Evolutionary conservation across 495 filamentous ascomycete species (phyloP).

Genomic region (Neurospora sp.): DNA sequence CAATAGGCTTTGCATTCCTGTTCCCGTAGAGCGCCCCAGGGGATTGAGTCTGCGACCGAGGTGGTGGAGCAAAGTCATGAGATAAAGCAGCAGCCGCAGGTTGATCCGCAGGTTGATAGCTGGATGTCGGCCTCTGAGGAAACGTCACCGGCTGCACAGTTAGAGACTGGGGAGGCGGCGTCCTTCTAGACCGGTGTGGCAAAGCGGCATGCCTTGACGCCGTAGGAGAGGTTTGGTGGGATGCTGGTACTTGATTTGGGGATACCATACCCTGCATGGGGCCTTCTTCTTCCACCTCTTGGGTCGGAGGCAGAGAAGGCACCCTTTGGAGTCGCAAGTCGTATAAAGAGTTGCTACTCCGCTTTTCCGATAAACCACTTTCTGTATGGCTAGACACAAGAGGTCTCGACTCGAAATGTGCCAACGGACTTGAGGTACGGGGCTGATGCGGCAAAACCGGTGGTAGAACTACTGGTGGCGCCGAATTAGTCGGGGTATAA

Average conservation of each 20-base stretch:
- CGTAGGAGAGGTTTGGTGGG: slow-evolving; percentile 16
- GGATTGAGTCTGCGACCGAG: slow-evolving; percentile 79
- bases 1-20: slow-evolving; percentile 32
- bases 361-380: slow-evolving; percentile 27
- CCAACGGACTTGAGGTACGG: slow-evolving; percentile 76
- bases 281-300: slow-evolving; percentile 41
- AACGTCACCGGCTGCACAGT: slow-evolving; percentile 29
- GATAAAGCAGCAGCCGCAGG: slow-evolving; percentile 19
- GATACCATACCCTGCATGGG: slow-evolving; percentile 16
- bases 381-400: slow-evolving; percentile 22
- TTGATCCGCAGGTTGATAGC: slow-evolving; percentile 35
- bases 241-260: slow-evolving; percentile 2
- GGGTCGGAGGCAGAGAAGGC: slow-evolving; percentile 41
- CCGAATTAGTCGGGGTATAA: slow-evolving; percentile 29
- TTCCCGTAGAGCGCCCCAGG: slow-evolving; percentile 52
- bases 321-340: slow-evolving; percentile 35
- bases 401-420: slow-evolving; percentile 45
- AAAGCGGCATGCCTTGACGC: slow-evolving; percentile 24
- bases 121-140: slow-evolving; percentile 41
- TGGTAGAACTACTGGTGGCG: slow-evolving; percentile 41
- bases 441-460: slow-evolving; percentile 63
- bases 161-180: slow-evolving; percentile 36
- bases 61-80: slow-evolving; percentile 45
- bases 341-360: slow-evolving; percentile 37
- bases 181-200: slow-evolving; percentile 19